Conservation (phyloP, 1,284 basidiomycete species). For the Sanghuangporus weigelae region DNA sequence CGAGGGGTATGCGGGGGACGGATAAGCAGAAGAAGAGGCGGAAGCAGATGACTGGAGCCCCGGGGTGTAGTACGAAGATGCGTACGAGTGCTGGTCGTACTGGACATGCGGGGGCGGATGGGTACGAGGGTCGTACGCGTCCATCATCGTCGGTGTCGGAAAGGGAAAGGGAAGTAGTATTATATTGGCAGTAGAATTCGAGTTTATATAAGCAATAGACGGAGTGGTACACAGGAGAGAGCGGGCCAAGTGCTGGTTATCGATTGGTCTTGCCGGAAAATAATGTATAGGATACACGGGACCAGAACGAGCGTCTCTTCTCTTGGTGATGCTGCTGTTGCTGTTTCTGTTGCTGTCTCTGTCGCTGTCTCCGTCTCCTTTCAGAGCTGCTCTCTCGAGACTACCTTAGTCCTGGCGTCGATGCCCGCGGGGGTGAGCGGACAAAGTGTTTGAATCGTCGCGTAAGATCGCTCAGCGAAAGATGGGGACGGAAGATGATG, state of each 20-base stretch:
- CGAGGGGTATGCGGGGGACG: slow-evolving; percentile 1
- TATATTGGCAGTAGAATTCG: not conserved
- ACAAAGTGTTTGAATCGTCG: not conserved
- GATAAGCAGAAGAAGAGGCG: slow-evolving; percentile 7
- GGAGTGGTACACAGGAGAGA: not conserved
- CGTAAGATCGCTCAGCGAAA: not conserved
- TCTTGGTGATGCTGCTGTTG: not conserved
- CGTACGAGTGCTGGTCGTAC: slow-evolving; percentile 4
- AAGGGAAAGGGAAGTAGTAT: not conserved
- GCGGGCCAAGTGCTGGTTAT: not conserved
- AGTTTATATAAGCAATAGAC: slow-evolving; percentile 1
- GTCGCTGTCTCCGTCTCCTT: not conserved
- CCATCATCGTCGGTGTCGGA: slow-evolving; percentile 13
- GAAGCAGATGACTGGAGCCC: not conserved
- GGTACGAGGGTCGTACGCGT: slow-evolving; percentile 12
- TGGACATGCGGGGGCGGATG: slow-evolving; percentile 6
- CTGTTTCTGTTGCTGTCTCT: not conserved
- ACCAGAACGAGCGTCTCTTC: not conserved
- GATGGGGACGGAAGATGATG: not conserved
- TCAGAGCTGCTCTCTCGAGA: not conserved
- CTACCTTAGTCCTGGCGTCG: not conserved
- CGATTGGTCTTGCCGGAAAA: not conserved
- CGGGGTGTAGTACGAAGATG: slow-evolving; percentile 1
- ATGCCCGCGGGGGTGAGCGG: not conserved
- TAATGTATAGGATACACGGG: slow-evolving; percentile 1